A percentile compares a stretch with the other conserved stretches of the same genome.
Evolutionary conservation across 2,329 filamentous ascomycete genomes (phyloP).

Genomic region (Stagonosporopsis chrysanthemi): DNA sequence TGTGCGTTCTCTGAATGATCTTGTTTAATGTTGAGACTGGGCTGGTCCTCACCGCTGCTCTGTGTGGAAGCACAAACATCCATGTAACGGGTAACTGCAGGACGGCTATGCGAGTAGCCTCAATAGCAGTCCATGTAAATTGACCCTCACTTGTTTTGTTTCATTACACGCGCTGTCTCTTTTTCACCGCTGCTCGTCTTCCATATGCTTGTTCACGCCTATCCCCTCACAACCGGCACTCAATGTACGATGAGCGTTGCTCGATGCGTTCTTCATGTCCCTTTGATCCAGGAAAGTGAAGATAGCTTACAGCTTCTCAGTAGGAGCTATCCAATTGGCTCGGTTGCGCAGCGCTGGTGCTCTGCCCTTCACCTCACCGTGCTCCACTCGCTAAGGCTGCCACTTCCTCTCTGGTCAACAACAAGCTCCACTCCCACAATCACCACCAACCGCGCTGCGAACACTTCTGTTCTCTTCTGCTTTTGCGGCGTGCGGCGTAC

Average conservation of each 20-base stretch:
- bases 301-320: neutral
- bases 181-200: neutral
- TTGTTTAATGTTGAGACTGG: neutral
- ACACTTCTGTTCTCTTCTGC: neutral
- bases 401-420: neutral
- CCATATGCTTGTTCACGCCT: neutral
- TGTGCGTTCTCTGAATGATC: neutral
- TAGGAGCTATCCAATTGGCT: neutral
- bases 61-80: neutral
- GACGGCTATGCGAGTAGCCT: neutral
- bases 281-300: neutral
- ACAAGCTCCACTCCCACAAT: neutral
- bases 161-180: neutral
- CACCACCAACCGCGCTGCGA: neutral
- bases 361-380: constrained; percentile 23
- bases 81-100: constrained; percentile 31
- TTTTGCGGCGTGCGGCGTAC: constrained; percentile 1
- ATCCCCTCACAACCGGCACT: neutral
- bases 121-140: neutral
- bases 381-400: constrained; percentile 7
- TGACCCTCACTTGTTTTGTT: neutral
- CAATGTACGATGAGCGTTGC: neutral
- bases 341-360: neutral
- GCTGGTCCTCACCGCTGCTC: constrained; percentile 12
- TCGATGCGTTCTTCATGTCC: neutral